Conservation (phyloP, 1,284 basidiomycete genomes). For the Austroboletus rostrupii region DNA sequence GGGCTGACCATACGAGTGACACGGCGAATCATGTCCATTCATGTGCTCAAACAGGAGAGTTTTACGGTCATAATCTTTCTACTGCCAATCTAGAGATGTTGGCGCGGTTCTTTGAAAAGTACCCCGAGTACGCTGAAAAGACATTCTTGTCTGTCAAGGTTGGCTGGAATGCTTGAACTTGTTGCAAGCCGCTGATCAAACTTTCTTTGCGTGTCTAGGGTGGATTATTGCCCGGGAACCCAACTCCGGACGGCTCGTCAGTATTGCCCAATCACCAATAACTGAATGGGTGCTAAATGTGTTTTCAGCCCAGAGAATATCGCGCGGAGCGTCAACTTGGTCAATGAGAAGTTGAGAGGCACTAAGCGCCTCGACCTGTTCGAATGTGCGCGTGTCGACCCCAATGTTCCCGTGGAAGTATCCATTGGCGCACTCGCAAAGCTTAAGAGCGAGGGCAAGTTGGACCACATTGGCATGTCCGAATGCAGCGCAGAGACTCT, state of each 20-base stretch:
- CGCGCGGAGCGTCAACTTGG: constrained; percentile 38
- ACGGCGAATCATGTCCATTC: constrained; percentile 32
- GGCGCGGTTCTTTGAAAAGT: constrained; percentile 43
- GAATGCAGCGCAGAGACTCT: constrained; percentile 49
- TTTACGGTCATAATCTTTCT: constrained; percentile 29
- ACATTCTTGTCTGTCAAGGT: constrained; percentile 44
- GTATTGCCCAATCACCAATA: background rate
- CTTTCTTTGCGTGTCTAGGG: constrained; percentile 24
- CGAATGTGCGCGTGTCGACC: constrained; percentile 42
- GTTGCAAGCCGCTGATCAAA: background rate
- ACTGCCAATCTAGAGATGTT: constrained; percentile 41
- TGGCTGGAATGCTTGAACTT: background rate
- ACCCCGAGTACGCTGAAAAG: constrained; percentile 50
- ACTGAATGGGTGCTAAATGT: background rate
- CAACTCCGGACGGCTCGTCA: constrained; percentile 22
- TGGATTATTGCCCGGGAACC: constrained; percentile 18
- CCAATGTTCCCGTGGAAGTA: constrained; percentile 34
- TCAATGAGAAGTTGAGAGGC: constrained; percentile 40
- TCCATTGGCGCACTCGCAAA: constrained; percentile 31
- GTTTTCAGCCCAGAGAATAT: constrained; percentile 34
- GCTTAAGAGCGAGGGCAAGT: constrained; percentile 41
- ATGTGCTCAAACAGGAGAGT: constrained; percentile 31
- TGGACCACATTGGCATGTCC: constrained; percentile 44
- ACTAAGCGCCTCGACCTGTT: constrained; percentile 50
- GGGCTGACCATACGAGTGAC: constrained; percentile 3